phyloP scores from a whole-genome alignment of 768 basidiomycete species.

The Hygrocybe punicea region DNA sequence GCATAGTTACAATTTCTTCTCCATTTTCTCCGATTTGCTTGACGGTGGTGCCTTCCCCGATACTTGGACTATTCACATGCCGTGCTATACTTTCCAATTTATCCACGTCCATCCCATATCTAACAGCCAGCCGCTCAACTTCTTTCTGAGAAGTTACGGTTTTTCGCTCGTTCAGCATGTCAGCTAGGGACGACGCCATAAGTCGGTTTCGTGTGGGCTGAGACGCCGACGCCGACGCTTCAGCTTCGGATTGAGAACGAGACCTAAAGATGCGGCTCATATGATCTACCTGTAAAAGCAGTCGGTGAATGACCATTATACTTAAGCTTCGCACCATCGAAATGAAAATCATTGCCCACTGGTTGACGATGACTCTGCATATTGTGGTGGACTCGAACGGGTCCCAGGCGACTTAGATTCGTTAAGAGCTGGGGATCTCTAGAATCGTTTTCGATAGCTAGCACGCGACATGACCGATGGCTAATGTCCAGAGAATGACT shows the following conservation, averaged over 20 bases:
- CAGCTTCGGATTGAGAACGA: conserved; percentile 52
- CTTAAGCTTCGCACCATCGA: neutral
- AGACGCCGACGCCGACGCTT: conserved; percentile 38
- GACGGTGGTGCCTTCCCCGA: conserved; percentile 38
- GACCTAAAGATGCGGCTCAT: conserved; percentile 50
- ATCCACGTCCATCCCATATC: conserved; percentile 52
- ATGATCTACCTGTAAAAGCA: conserved; percentile 22
- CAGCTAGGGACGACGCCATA: conserved; percentile 45
- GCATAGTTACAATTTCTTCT: conserved; percentile 49
- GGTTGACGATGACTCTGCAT: conserved; percentile 44
- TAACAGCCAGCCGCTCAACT: conserved; percentile 48
- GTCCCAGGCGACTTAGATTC: conserved; percentile 62
- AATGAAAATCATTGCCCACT: conserved; percentile 33
- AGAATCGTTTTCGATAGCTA: conserved; percentile 65
- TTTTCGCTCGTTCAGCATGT: conserved; percentile 65
- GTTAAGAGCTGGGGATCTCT: conserved; percentile 68
- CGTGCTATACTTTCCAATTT: conserved; percentile 51
- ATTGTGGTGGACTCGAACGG: conserved; percentile 67
- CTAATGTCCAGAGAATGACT: neutral
- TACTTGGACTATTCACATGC: conserved; percentile 63
- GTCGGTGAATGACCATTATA: conserved; percentile 6
- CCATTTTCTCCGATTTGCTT: conserved; percentile 52
- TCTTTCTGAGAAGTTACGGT: conserved; percentile 38
- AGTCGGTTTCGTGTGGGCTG: conserved; percentile 50
- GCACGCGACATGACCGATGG: conserved; percentile 1